Percentiles rank a stretch among this genome's conserved stretches.
These are phyloP conservation scores for Zangia roseola DNA, from an alignment of 768 basidiomycete species.

Conservation along the genomic window DNA sequence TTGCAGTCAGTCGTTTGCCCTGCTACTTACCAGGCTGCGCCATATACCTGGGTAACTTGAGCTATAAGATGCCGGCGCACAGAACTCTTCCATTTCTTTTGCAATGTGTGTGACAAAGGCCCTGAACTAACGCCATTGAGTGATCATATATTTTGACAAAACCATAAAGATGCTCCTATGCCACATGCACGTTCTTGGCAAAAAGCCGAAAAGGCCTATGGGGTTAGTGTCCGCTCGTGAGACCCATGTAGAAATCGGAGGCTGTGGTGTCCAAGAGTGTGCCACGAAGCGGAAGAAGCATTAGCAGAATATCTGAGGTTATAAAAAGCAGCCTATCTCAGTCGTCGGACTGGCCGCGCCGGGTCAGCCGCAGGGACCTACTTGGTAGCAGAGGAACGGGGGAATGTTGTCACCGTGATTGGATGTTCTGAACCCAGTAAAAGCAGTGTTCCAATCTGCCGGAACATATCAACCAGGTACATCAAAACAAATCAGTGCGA, in stretches of 20 bases:
- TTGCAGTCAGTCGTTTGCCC: not conserved
- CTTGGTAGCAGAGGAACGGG: not conserved
- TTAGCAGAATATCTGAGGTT: conserved; percentile 16
- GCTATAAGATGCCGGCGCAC: not conserved
- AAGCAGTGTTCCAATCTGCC: conserved; percentile 10
- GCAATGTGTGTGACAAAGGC: not conserved
- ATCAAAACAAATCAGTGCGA: conserved; percentile 10
- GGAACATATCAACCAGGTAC: conserved; percentile 24
- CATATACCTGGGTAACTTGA: not conserved
- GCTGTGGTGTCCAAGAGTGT: conserved; percentile 32
- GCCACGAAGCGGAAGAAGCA: conserved; percentile 30
- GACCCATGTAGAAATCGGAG: conserved; percentile 8
- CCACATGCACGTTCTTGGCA: not conserved
- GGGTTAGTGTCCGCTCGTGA: not conserved
- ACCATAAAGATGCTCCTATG: not conserved
- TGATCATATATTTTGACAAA: conserved; percentile 4
- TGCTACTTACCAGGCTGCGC: not conserved
- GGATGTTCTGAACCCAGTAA: conserved; percentile 1
- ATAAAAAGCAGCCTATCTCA: conserved; percentile 8
- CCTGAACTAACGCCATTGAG: conserved; percentile 8
- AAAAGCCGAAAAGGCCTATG: not conserved
- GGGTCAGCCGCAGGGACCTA: not conserved
- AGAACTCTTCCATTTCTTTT: not conserved
- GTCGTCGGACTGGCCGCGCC: not conserved
- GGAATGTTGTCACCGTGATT: conserved; percentile 1